phyloP scores from a whole-genome alignment of 1,284 basidiomycete species.

The Somion occarium region DNA sequence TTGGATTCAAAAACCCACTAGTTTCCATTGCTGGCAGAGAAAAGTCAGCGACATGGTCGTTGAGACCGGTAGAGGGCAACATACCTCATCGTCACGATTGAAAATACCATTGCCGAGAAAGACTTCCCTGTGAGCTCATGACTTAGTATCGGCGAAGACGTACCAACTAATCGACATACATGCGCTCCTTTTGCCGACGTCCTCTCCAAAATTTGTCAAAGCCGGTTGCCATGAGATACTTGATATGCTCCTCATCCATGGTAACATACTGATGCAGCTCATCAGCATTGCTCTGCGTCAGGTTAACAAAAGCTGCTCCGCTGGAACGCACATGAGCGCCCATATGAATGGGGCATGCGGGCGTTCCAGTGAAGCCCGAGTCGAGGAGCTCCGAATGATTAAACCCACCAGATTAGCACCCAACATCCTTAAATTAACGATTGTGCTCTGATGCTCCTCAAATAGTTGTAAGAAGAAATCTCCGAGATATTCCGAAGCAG shows the following conservation, averaged over 20 bases:
- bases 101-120: conserved; percentile 71
- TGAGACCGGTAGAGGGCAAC: conserved; percentile 14
- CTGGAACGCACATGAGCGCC: conserved; percentile 1
- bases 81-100: conserved; percentile 65
- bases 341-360: too few species aligned
- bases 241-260: conserved; percentile 66
- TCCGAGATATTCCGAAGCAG: conserved; percentile 53
- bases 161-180: conserved; percentile 36
- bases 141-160: neutral
- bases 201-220: conserved; percentile 66
- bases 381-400: neutral
- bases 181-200: conserved; percentile 51
- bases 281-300: neutral
- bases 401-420: conserved; percentile 59
- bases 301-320: neutral
- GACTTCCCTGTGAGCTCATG: conserved; percentile 43
- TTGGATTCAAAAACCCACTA: conserved; percentile 16
- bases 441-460: conserved; percentile 62
- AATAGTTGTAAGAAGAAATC: conserved; percentile 62
- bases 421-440: conserved; percentile 59
- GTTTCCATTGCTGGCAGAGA: conserved; percentile 44
- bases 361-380: neutral
- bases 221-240: conserved; percentile 62
- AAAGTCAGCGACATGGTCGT: conserved; percentile 4
- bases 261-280: conserved; percentile 48